Evolutionary conservation across 139 green algal genomes (phyloP), one percentile per base, ranked within the genome.

Genomic region (Spirogloea muscicola): DNA sequence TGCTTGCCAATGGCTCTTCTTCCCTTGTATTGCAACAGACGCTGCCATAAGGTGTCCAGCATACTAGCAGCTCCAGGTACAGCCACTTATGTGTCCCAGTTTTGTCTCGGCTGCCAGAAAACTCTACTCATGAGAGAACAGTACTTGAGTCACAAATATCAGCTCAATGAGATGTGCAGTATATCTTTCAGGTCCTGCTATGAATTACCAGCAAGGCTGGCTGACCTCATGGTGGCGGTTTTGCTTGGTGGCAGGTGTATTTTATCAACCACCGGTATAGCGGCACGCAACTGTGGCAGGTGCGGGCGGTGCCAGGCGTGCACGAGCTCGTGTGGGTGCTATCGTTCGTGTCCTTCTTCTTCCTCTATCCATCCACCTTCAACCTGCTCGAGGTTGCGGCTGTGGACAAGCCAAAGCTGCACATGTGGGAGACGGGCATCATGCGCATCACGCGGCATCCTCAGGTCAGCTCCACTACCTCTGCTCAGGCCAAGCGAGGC

Each of bases 351-450:
- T 96, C 90, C 49, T 98, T 98, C 88, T 96, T 90, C 83, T 98
- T 98, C 82, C 86, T 98, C n/a, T 98, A 98, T 78, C 93, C 93
- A n/a, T 98, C 94, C 75, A 98, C 93, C 39, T 98, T 98, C 86
- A 98, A 98, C 84, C 87, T 98, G 29, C 86, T 98, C 21, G 93
- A 97, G 88, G 91, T 96, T 29, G 93, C 93, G 6, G 93, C 93
- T 3, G 91, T 98, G 25, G 93, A 98, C 72, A 82, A 95, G 85
- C 93, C 93, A 31, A 92, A 96, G 83, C 77, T 97, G 80, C 93
- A 98, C 84, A 69, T 98, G 74, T 98, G 94, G 92, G 93, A 98
- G 86, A 98, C 93, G 0, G 93, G 93, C 40, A 88, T 97, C 48
- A 96, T 93, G 58, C 84, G 93, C 49, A 96, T 97, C 77, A 97